Conservation (phyloP, 345 rosid genomes). For the Linum tenue region DNA sequence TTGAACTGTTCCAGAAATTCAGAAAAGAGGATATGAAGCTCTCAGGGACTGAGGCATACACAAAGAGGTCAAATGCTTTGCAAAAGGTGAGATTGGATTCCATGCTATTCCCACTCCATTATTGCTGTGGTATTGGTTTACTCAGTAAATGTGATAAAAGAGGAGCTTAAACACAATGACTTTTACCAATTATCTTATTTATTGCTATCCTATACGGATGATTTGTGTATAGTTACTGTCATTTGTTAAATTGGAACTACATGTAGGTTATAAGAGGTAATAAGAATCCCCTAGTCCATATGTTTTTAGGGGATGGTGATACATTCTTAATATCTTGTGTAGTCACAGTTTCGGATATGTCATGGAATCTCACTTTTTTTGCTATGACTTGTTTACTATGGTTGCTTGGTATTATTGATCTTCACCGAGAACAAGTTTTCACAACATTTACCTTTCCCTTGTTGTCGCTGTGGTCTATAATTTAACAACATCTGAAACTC, state of each 20-base stretch:
- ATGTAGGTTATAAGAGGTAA: not conserved
- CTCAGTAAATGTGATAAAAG: not conserved
- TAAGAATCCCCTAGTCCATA: too few species aligned
- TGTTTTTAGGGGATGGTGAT: too few species aligned
- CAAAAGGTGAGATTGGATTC: constrained; percentile 48
- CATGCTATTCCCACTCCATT: not conserved
- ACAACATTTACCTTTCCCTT: not conserved
- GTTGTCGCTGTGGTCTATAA: not conserved
- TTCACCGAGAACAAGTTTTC: not conserved
- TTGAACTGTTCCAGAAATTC: constrained; percentile 56
- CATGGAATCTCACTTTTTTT: too few species aligned
- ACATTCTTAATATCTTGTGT: too few species aligned
- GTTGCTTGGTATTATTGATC: not conserved
- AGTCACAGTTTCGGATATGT: too few species aligned
- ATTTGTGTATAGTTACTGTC: not conserved
- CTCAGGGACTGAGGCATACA: constrained; percentile 78
- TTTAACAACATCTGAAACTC: not conserved
- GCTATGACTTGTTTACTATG: not conserved
- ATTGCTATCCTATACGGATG: not conserved
- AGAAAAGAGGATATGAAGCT: constrained; percentile 81
- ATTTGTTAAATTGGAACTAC: not conserved
- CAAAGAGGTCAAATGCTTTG: constrained; percentile 68
- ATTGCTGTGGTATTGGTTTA: not conserved
- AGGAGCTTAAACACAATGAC: not conserved
- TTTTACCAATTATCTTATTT: not conserved